Evolutionary conservation across 345 rosid species (phyloP).

Genomic region (Mangifera indica): DNA sequence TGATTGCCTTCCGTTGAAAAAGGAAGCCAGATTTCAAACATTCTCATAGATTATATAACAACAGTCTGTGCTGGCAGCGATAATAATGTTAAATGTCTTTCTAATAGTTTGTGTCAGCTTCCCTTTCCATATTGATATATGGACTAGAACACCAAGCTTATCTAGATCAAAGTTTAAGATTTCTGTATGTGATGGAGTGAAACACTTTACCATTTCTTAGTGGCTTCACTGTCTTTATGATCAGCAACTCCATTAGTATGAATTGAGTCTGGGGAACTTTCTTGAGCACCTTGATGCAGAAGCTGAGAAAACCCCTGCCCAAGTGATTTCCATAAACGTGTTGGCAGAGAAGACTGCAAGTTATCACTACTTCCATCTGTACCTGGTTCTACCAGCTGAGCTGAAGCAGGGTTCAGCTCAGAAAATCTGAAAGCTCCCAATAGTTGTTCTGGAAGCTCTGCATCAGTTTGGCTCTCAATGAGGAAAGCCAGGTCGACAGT

Average conservation of each 20-base stretch:
- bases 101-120: background rate
- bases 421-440: constrained; percentile 86
- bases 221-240: constrained; percentile 32
- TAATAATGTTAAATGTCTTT: background rate
- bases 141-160: background rate
- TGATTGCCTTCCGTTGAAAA: background rate
- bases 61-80: background rate
- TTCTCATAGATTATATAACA: too few relatives aligned
- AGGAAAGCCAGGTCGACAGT: constrained; percentile 93
- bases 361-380: constrained; percentile 20
- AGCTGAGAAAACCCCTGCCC: constrained; percentile 77
- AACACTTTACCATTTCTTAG: constrained; percentile 49
- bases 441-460: constrained; percentile 87
- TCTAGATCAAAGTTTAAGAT: background rate
- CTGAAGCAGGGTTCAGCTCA: constrained; percentile 66
- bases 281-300: constrained; percentile 58
- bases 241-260: constrained; percentile 36
- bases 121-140: background rate
- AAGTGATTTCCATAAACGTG: constrained; percentile 78
- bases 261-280: constrained; percentile 29
- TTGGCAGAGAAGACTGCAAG: constrained; percentile 47
- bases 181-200: background rate
- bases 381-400: constrained; percentile 38
- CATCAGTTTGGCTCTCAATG: constrained; percentile 68
- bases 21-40: background rate